Percentiles rank a stretch among this genome's conserved stretches.
phyloP scores from a whole-genome alignment of 2,329 filamentous ascomycete species.

The Elsinoe arachidis region DNA sequence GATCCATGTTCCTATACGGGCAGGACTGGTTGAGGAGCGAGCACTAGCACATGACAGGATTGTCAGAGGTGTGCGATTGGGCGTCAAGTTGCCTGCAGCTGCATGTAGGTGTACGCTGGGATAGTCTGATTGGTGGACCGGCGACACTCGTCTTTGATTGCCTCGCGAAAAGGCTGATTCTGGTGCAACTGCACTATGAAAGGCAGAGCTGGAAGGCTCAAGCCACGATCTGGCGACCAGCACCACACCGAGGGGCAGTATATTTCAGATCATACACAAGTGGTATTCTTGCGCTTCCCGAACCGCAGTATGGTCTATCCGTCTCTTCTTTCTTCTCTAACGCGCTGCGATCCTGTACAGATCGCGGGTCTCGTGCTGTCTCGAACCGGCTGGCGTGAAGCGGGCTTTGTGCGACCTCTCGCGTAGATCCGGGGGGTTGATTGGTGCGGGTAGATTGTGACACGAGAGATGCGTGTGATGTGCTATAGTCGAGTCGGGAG shows the following conservation, averaged over 20 bases:
- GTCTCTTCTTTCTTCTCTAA: background rate
- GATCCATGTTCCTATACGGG: slow-evolving; percentile 14
- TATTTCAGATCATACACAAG: background rate
- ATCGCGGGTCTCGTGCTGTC: background rate
- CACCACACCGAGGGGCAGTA: background rate
- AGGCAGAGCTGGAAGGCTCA: background rate
- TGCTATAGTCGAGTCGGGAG: background rate
- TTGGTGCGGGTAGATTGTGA: background rate
- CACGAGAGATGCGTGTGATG: slow-evolving; percentile 6
- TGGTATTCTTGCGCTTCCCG: background rate
- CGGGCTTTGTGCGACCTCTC: slow-evolving; percentile 5
- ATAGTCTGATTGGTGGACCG: background rate
- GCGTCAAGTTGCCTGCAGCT: slow-evolving; percentile 2
- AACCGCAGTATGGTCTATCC: background rate
- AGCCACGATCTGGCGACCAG: background rate
- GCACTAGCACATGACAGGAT: slow-evolving; percentile 10
- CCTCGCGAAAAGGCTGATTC: background rate
- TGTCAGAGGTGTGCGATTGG: slow-evolving; percentile 5
- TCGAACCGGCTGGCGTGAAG: background rate
- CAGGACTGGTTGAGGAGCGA: background rate
- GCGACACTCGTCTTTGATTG: background rate
- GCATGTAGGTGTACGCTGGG: background rate
- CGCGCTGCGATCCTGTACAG: background rate
- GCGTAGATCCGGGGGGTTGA: background rate
- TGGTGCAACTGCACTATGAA: background rate